A percentile compares a stretch with the other conserved stretches of the same genome.
These are phyloP conservation scores for Plasmodium gallinaceum DNA, from an alignment of 169 alveolate genomes.

Conservation along the genomic window DNA sequence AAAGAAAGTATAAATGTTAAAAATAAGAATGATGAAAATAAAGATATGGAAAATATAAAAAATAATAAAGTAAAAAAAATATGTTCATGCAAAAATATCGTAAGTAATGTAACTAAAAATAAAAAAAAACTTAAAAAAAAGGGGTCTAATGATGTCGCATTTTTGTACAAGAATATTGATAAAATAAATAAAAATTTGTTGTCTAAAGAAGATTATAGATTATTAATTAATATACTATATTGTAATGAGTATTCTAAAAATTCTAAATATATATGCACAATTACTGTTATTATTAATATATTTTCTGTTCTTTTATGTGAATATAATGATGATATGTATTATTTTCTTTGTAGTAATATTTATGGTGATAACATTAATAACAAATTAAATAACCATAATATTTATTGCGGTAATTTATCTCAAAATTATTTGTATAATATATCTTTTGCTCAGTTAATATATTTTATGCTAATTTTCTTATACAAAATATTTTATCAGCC, in stretches of 20 bases:
- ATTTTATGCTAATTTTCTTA: slow-evolving; percentile 65
- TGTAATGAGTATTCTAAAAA: slow-evolving; percentile 46
- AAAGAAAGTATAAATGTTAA: neutral
- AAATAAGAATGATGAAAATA: neutral
- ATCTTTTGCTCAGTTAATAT: slow-evolving; percentile 71
- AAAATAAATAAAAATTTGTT: slow-evolving; percentile 24
- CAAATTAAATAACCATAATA: slow-evolving; percentile 7
- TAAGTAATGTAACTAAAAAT: neutral
- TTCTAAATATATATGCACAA: slow-evolving; percentile 58
- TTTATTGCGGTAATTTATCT: slow-evolving; percentile 8
- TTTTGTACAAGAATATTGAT: slow-evolving; percentile 31
- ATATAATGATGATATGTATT: slow-evolving; percentile 43
- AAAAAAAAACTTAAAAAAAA: slow-evolving; percentile 10
- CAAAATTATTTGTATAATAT: slow-evolving; percentile 49
- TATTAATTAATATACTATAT: slow-evolving; percentile 37
- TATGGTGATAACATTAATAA: slow-evolving; percentile 40
- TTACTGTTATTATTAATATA: slow-evolving; percentile 61
- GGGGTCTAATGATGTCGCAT: neutral
- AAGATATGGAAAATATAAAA: neutral
- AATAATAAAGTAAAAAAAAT: neutral
- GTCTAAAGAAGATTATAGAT: slow-evolving; percentile 19
- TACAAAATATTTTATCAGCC: slow-evolving; percentile 70
- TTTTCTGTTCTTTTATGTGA: slow-evolving; percentile 57
- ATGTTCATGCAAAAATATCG: slow-evolving; percentile 6
- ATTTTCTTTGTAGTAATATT: slow-evolving; percentile 39